Conservation (phyloP, 2,329 filamentous ascomycete species). For the Tricladium varicosporioides region DNA sequence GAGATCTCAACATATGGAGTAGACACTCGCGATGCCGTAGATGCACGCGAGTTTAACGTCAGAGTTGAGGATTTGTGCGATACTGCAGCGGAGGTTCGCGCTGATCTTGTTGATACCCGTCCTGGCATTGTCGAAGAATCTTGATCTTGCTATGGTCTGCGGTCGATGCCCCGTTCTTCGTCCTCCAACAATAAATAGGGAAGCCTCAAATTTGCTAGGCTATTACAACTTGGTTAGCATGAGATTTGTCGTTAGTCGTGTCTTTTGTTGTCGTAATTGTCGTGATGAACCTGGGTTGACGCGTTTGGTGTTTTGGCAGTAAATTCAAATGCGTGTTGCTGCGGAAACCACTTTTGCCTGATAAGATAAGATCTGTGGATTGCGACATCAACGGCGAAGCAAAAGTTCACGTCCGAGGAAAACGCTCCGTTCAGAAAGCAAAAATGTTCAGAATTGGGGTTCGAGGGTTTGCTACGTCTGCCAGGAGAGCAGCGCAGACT, state of each 20-base stretch:
- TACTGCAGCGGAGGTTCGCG: conserved; percentile 36
- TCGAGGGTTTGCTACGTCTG: conserved; percentile 55
- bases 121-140: conserved; percentile 42
- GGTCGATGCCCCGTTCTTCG: too few relatives aligned
- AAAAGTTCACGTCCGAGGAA: neutral
- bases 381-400: conserved; percentile 5
- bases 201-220: too few relatives aligned
- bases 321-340: neutral
- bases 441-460: conserved; percentile 55
- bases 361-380: conserved; percentile 2
- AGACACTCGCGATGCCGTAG: conserved; percentile 40
- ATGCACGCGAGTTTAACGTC: conserved; percentile 39
- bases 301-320: neutral
- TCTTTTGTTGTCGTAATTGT: neutral
- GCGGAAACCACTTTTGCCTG: conserved; percentile 1
- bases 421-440: neutral
- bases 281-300: neutral
- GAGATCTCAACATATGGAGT: conserved; percentile 50
- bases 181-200: too few relatives aligned
- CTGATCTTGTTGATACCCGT: conserved; percentile 42
- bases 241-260: neutral
- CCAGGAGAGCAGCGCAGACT: conserved; percentile 46
- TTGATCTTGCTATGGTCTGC: neutral
- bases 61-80: conserved; percentile 41
- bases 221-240: too few relatives aligned